Base-by-base conservation (phyloP, 2,329 filamentous ascomycete species). In the Macrophomina pseudophaseolina region DNA sequence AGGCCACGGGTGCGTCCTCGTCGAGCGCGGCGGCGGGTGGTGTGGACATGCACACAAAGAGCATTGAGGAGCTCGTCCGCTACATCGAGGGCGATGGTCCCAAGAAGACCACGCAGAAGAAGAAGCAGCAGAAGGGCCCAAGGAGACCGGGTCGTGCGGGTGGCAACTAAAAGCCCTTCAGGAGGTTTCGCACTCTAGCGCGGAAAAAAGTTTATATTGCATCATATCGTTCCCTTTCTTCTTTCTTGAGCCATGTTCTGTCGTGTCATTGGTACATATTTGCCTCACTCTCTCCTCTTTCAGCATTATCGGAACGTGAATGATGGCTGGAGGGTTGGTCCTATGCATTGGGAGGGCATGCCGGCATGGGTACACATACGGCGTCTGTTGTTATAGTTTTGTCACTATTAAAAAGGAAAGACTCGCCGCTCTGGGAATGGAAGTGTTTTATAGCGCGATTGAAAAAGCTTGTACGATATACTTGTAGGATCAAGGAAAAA, bases 51-150 rank as follows among this genome's bases (percentile, higher is more conserved):
- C 71, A 74, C n/a, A 88, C 90, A 65, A 87, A 93, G 72, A 97
- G 89, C 80, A 93, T 99, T 69, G 94, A 98, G 72, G 94, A 99
- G 78, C 83, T 99, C 48, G 85, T 99, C 76, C 92, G 91, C 79
- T 98, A 94, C 80, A 98, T 99, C 72, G 95, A 98, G 79, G 94
- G 94, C 42, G 65, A 66, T 11, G 38, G 46, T 1, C 65, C 59
- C 38, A 66, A 54, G 48, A 66, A 63, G 65, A 56, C 38, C 65
- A 46, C 52, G 42, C 48, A 44, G 46, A 66, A 63, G 56, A 63
- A 63, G 65, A 60, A 66, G 64, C 53, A 59, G 65, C 56, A 62
- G 56, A 62, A 66, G 56, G 51, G 40, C 1, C 65, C 65, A 8
- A 44, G 65, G 56, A 66, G 65, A 42, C 56, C 58, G 28, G 65